phyloP scores from a whole-genome alignment of 805 yeast species.

The Torulaspora quercuum region DNA sequence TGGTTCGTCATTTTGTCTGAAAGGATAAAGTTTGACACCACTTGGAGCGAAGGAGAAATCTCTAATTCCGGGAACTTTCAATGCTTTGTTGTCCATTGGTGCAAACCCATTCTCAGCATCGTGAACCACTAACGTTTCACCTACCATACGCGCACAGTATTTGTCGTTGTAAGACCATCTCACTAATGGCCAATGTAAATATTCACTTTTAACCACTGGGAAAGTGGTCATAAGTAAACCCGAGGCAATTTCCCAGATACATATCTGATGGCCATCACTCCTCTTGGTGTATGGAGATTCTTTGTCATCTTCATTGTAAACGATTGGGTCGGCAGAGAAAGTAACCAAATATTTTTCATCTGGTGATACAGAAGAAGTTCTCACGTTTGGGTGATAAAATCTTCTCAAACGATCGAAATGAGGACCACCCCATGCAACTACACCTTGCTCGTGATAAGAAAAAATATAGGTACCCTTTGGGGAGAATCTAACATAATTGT shows the following conservation, averaged over 20 bases:
- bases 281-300: slow-evolving; percentile 79
- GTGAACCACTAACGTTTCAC: slow-evolving; percentile 87
- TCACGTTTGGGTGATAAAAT: slow-evolving; percentile 84
- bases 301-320: slow-evolving; percentile 57
- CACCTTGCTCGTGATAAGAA: slow-evolving; percentile 90
- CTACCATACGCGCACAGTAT: slow-evolving; percentile 93
- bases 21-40: slow-evolving; percentile 62
- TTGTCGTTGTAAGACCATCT: slow-evolving; percentile 93
- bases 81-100: slow-evolving; percentile 78
- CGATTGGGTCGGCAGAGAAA: slow-evolving; percentile 80
- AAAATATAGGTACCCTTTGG: slow-evolving; percentile 88
- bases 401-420: slow-evolving; percentile 68
- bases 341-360: slow-evolving; percentile 87
- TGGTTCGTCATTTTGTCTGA: slow-evolving; percentile 49
- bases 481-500: slow-evolving; percentile 82
- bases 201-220: slow-evolving; percentile 71
- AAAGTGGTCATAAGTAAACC: slow-evolving; percentile 85
- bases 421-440: slow-evolving; percentile 93
- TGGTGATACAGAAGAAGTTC: slow-evolving; percentile 89
- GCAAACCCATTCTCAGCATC: slow-evolving; percentile 72
- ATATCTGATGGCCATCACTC: slow-evolving; percentile 89
- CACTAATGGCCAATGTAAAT: slow-evolving; percentile 90
- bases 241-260: slow-evolving; percentile 85
- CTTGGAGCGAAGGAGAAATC: slow-evolving; percentile 97
- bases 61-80: slow-evolving; percentile 77